A percentile compares a stretch with the other conserved stretches of the same genome.
phyloP scores from a whole-genome alignment of 768 basidiomycete species.

The Lentinula raphanica region DNA sequence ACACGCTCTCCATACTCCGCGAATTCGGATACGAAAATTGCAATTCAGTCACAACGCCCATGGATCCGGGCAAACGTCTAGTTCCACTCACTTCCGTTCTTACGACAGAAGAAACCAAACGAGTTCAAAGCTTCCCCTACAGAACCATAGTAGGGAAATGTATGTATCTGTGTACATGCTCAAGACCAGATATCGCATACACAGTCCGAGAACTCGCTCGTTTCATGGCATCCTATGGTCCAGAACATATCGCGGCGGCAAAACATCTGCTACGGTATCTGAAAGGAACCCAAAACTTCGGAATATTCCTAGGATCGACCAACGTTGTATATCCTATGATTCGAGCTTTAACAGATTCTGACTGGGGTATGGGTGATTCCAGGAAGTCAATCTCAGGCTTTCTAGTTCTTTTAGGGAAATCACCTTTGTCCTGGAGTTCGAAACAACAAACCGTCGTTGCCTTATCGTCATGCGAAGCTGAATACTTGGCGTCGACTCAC shows the following conservation, averaged over 20 bases:
- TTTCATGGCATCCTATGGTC: too few species aligned
- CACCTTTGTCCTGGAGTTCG: too few species aligned
- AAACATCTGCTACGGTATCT: constrained; percentile 11
- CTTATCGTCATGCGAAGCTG: too few species aligned
- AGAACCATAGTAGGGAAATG: constrained; percentile 11
- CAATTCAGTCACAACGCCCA: constrained; percentile 3
- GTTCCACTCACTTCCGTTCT: not conserved
- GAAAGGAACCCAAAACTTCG: not conserved
- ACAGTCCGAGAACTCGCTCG: too few species aligned
- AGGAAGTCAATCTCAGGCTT: constrained; percentile 25
- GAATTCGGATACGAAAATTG: not conserved
- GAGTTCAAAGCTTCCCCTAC: constrained; percentile 5
- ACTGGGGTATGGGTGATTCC: constrained; percentile 13
- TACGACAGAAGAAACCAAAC: constrained; percentile 1
- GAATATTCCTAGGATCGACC: not conserved
- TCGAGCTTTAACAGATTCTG: constrained; percentile 12
- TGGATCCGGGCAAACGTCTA: constrained; percentile 6
- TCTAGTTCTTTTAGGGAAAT: constrained; percentile 12
- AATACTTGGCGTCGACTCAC: too few species aligned
- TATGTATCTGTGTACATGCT: too few species aligned
- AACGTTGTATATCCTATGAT: not conserved
- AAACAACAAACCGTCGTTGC: too few species aligned
- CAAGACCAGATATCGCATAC: too few species aligned
- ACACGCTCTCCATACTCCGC: not conserved
- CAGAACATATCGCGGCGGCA: not conserved